Base-by-base conservation (phyloP, 2,329 filamentous ascomycete species). In the Fusarium nisikadoi region DNA sequence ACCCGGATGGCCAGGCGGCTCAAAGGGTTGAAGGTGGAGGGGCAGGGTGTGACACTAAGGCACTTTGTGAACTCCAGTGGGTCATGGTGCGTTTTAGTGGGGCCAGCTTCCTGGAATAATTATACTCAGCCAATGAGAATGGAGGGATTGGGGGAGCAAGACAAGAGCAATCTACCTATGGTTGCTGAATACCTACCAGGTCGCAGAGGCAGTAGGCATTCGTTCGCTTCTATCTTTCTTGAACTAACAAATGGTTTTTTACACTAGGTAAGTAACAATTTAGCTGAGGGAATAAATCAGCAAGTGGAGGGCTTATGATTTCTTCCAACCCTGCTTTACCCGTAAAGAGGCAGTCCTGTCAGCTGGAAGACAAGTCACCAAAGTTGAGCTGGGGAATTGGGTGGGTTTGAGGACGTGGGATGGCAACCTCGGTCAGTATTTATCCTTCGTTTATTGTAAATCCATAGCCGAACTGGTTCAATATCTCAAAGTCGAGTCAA, bases 1-100 rank as follows among this genome's bases (percentile, higher is more conserved):
- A 79, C 78, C 77, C 75, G 73, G 77, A 79, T 78, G 78, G 77
- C 70, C 77, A 71, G 45, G 62, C 62, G 65, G 71, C 67, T 71
- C 57, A 69, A 57, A 61, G 61, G 36, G 25, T 59, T 66, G 68
- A 71, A 68, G 60, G 67, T 72, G 62, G 72, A 75, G 72, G 72
- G 72, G 72, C 57, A 53, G 33, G 56, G 39, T 64, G 61, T 23
- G n/a, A 23, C 61, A 66, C 62, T 59, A 65, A 65, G 50, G 61
- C 65, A 70, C 49, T 72, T 67, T 67, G 62, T 55, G 49, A 59
- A 56, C 58, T 68, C 27, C 61, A 59, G 67, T 71, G 68, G 71
- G 49, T 50, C 43, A 23, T 41, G 31, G 49, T 47, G 38, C 46
- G 17, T 59, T 60, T 36, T 47, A 66, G 64, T 41, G 67, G 71